Evolutionary conservation across 768 basidiomycete genomes (phyloP).

Genomic region (Trichaptum fuscoviolaceum): DNA sequence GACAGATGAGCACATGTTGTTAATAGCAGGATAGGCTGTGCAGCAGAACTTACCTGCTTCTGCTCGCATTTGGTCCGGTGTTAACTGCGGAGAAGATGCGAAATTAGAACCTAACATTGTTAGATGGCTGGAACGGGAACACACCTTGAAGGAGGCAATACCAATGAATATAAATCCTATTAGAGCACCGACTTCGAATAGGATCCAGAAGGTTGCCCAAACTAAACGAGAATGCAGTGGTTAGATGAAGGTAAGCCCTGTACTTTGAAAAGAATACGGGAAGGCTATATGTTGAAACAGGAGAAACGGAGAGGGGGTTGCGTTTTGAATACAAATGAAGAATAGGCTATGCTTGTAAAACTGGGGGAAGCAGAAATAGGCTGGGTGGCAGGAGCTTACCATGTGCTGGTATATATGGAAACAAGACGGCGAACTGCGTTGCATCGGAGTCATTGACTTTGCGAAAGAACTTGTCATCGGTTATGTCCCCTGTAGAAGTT

Average conservation of each 20-base stretch:
- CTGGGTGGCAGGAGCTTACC: constrained; percentile 36
- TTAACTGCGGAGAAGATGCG: constrained; percentile 31
- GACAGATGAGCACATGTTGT: neutral
- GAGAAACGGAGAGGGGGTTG: neutral
- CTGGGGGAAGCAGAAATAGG: neutral
- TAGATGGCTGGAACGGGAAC: constrained; percentile 21
- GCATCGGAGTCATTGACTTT: constrained; percentile 92
- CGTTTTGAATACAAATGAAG: neutral
- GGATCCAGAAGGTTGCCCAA: constrained; percentile 84
- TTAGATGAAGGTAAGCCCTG: constrained; percentile 2
- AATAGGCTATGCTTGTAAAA: neutral
- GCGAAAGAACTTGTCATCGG: constrained; percentile 92
- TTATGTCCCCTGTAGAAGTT: constrained; percentile 72
- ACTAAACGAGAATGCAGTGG: constrained; percentile 34
- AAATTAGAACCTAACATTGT: neutral
- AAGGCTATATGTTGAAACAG: constrained; percentile 1
- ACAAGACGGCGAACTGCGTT: constrained; percentile 80
- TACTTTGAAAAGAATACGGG: neutral
- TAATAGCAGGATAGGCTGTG: neutral
- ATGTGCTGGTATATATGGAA: constrained; percentile 65
- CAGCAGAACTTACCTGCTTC: constrained; percentile 57
- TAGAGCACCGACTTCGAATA: constrained; percentile 70
- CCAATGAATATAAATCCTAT: constrained; percentile 78
- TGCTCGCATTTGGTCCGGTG: constrained; percentile 54
- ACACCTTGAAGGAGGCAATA: constrained; percentile 72